phyloP scores from a whole-genome alignment of 2,329 filamentous ascomycete species.

The Penicillium sp. region DNA sequence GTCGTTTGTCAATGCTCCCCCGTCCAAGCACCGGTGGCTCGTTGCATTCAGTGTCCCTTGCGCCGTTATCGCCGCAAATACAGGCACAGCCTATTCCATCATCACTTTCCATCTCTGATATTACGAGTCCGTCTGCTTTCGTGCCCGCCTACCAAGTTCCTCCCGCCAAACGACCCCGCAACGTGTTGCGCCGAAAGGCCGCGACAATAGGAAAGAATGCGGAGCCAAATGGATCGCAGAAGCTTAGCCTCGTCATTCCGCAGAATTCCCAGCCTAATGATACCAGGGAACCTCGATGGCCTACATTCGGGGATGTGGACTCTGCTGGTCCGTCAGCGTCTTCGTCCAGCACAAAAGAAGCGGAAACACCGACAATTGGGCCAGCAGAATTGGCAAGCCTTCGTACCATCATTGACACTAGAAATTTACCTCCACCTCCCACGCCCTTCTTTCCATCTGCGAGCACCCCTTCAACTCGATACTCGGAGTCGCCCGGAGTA shows the following conservation, averaged over 20 bases:
- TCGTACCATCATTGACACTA: conserved; percentile 34
- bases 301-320: conserved; percentile 10
- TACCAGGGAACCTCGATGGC: conserved; percentile 13
- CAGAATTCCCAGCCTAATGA: conserved; percentile 17
- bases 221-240: conserved; percentile 24
- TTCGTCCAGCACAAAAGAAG: conserved; percentile 8
- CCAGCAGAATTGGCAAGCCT: conserved; percentile 42
- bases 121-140: conserved; percentile 11
- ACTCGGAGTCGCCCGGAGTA: conserved; percentile 46
- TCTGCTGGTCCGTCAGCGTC: conserved; percentile 9
- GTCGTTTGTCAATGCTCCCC: conserved; percentile 28
- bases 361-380: conserved; percentile 21
- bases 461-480: conserved; percentile 47
- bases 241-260: conserved; percentile 34
- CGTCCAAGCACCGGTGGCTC: conserved; percentile 26
- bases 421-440: conserved; percentile 38
- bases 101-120: conserved; percentile 14
- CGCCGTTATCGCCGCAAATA: conserved; percentile 10
- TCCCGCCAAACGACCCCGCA: conserved; percentile 31
- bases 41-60: conserved; percentile 16
- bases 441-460: conserved; percentile 40
- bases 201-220: conserved; percentile 40
- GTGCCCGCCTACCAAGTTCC: conserved; percentile 15
- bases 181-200: conserved; percentile 44
- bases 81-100: conserved; percentile 11